Percentiles rank a stretch among this genome's conserved stretches.
Conservation (phyloP, 2,329 filamentous ascomycete species). For the Penicillium sp. region DNA sequence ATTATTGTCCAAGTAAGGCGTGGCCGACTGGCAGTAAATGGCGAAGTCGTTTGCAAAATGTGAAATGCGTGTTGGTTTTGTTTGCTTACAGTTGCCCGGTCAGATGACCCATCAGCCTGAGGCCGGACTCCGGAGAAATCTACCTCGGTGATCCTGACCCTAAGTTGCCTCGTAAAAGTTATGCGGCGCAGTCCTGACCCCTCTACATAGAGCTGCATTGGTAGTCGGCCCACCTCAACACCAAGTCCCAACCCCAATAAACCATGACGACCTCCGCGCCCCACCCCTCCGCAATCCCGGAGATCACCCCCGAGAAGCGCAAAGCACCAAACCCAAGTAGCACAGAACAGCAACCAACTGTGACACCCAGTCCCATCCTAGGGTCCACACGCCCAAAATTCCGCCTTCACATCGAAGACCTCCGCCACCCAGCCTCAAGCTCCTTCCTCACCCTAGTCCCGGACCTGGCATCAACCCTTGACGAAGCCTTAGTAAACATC, state of each 20-base stretch:
- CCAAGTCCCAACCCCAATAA: not conserved
- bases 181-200: no score
- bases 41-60: no score
- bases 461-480: slow-evolving; percentile 56
- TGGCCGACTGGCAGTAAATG: no score
- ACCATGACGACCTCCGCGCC: slow-evolving; percentile 14
- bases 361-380: slow-evolving; percentile 3
- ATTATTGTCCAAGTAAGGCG: no score
- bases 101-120: no score
- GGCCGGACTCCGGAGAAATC: no score
- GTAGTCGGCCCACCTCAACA: no score
- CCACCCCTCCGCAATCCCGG: slow-evolving; percentile 18
- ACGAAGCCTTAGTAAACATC: slow-evolving; percentile 63
- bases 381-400: slow-evolving; percentile 32
- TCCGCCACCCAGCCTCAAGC: slow-evolving; percentile 32
- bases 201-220: no score
- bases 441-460: slow-evolving; percentile 67
- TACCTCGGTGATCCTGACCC: no score
- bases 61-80: no score
- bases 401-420: slow-evolving; percentile 35
- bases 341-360: slow-evolving; percentile 1
- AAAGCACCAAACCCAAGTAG: not conserved
- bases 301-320: not conserved
- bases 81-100: no score
- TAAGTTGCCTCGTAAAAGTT: no score